Evolutionary conservation across 1,284 basidiomycete genomes (phyloP), one percentile per base, ranked within the genome.

Genomic region (Gymnopus androsaceus): DNA sequence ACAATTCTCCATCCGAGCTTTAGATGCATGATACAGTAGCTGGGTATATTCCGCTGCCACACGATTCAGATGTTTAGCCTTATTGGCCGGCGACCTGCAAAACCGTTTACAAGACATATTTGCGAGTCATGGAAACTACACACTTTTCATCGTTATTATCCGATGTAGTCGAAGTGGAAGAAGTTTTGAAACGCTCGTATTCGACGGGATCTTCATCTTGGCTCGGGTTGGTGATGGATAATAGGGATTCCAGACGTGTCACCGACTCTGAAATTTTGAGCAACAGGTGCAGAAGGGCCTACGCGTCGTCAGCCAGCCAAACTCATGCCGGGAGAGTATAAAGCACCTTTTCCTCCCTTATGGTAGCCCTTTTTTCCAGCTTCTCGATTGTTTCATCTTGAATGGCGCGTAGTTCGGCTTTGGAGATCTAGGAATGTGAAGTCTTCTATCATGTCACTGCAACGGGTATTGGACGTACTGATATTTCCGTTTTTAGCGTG

Each of bases 1-100:
- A 67, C 92, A 92, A 1, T 81, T 80, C 63, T 93, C 87, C 11
- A 75, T 75, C 9, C 83, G 78, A 15, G 94, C 92, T 69, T 97
- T 95, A 15, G 85, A 82, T 36, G 86, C 81, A 63, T 97, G 90
- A 69, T 98, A 98, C 33, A 94, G 77, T n/a, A 98, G 79, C 67
- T 98, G 94, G 2, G 84, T 92, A 68, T 95, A 97, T 70, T 97
- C 95, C 11, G 87, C 79, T 11, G 94, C 93, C 14, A 95, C 90
- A 48, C 95, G 84, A 14, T 84, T 82, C 3, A 98, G 79, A 65
- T 94, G 87, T 69, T 97, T 97, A 3, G 89, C 88, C 28, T 82
- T 82, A 61, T 84, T 88, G 3, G 79, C 82, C 52, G 80, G 80
- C 30, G 77, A 70, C 63, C 88, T 88, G 38, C 14, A 58, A 37